These are phyloP conservation scores for Coemansia sp. DNA, from an alignment of 192 early-diverging fungal genomes.

Conservation along the genomic window DNA sequence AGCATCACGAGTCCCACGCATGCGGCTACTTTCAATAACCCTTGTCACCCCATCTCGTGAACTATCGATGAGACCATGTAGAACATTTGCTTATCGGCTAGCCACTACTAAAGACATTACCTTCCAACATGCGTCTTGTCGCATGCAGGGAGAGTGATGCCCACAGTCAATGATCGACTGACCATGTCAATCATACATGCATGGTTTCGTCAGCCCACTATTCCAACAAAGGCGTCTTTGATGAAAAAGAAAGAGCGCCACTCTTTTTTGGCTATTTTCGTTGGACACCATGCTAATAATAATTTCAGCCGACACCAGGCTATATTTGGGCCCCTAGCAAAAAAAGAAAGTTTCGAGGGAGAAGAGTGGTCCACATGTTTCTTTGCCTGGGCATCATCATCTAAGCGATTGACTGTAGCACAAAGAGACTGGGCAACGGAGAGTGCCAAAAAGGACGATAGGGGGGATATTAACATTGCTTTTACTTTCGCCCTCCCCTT, in stretches of 20 bases:
- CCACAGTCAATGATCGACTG: not conserved
- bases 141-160: conserved; percentile 2
- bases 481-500: not conserved
- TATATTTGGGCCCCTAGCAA: not conserved
- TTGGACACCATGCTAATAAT: not conserved
- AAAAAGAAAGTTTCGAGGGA: not conserved
- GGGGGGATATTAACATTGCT: not conserved
- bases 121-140: not conserved
- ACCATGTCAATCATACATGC: not conserved
- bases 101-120: not conserved
- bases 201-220: not conserved
- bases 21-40: not conserved
- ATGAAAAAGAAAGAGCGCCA: not conserved
- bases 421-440: not conserved
- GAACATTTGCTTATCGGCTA: not conserved
- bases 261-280: not conserved
- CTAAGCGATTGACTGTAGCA: not conserved
- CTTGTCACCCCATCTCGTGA: not conserved
- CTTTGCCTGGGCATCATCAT: not conserved
- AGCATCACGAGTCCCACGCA: not conserved
- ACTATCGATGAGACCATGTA: not conserved
- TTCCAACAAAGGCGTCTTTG: not conserved
- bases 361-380: not conserved
- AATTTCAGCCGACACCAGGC: not conserved
- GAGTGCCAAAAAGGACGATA: not conserved